Base-by-base conservation (phyloP, 805 yeast species). In the Zygotorulaspora florentina region DNA sequence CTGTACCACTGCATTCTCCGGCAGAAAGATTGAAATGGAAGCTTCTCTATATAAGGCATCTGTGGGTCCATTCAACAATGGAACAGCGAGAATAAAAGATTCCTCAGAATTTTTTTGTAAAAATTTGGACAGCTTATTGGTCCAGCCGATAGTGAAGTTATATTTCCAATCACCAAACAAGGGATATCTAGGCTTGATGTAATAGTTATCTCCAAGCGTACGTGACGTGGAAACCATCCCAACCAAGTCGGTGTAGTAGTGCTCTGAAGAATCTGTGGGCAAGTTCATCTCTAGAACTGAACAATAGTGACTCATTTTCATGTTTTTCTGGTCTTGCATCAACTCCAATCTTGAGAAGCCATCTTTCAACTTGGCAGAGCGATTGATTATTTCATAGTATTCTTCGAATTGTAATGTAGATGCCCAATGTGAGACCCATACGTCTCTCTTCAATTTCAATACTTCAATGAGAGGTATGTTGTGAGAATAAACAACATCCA, bases 131-230 rank as follows among this genome's bases (percentile, higher is more conserved):
- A 90, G 67, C 16, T 73, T 69, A 52, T 80, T 77, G 40, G 83
- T 79, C 96, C 96, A 93, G n/a, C 98, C 98, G 55, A 91, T 67
- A 17, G 98, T 93, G 73, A 87, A 93, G 68, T 91, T 88, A 68
- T 88, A 91, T 58, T 82, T 76, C 99, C 99, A 93, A 35, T 90
- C 95, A 40, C 99, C 99, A 67, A 87, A 86, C 6, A 93, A 64
- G n/a, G 99, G 99, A 72, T 73, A 93, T 65, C 99, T 77, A 46
- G 98, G 98, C 59, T 76, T 79, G 53, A 93, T 65, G 29, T 82
- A 70, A 39, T 87, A 68, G 49, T 54, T 62, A 42, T 65, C 61
- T 3, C 54, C 54, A 12, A 60, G 43, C 3, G 68, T 60, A 50
- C 71, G 70, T 40, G 85, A 83, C 2, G 97, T 86, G 6, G 96